A percentile compares a stretch with the other conserved stretches of the same genome.
Conservation (phyloP, 306 rosid species). For the Lathyrus sativus region DNA sequence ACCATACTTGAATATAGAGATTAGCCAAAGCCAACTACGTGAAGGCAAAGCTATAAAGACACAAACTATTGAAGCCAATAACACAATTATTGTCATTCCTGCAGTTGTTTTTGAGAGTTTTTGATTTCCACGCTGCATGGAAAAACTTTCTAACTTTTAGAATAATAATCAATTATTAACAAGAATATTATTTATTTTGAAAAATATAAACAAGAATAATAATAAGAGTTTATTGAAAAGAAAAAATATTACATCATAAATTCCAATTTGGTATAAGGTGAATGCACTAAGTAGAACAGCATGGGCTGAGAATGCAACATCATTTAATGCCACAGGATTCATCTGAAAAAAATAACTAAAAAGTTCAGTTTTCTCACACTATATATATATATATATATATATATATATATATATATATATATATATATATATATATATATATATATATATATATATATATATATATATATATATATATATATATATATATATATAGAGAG, state of each 20-base stretch:
- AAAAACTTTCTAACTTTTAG: conserved; percentile 10
- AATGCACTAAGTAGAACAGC: conserved; percentile 63
- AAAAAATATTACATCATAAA: conserved; percentile 55
- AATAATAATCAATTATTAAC: neutral
- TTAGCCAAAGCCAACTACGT: conserved; percentile 70
- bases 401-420: too few species aligned
- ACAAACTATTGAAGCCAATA: conserved; percentile 60
- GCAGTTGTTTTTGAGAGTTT: conserved; percentile 53
- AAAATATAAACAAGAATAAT: neutral
- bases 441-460: too few species aligned
- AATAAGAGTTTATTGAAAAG: neutral
- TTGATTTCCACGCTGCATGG: conserved; percentile 69
- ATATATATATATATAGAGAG: too few species aligned
- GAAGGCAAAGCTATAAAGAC: conserved; percentile 59
- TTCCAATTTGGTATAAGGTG: conserved; percentile 60
- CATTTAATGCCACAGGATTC: conserved; percentile 92
- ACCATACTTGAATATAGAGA: conserved; percentile 34
- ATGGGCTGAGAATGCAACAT: conserved; percentile 76
- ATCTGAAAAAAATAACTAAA: conserved; percentile 47
- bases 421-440: too few species aligned
- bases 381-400: neutral
- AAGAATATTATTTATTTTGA: neutral
- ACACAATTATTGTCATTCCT: conserved; percentile 45
- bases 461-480: too few species aligned
- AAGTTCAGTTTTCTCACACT: neutral